Evolutionary conservation across 164 flowering plant genomes (phyloP), one percentile per base, ranked within the genome.

Genomic region (Stephania japonica): DNA sequence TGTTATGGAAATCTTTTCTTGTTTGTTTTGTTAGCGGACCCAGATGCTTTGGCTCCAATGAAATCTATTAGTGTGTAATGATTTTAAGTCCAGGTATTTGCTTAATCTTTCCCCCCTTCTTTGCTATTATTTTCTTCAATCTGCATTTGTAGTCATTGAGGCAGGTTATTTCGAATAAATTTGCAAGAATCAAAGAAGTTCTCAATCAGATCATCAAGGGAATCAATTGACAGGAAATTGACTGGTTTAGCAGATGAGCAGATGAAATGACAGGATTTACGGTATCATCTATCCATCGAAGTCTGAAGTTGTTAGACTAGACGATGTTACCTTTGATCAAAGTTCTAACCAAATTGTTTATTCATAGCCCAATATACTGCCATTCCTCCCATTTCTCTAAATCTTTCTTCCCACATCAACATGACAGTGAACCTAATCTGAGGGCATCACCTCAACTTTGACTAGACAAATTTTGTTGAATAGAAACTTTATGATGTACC

Each of bases 11-110:
- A 12, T 27, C 26, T 4, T 65, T 26, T n/a, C 18, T 27, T 66
- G 42, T 75, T 2, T 72, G 49, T 50, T 43, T 43, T 24, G 23
- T 63, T 42, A 38, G 32, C 87, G 88, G 96, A 93, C 65, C 41
- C 79, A 25, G 93, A 88, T 66, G 69, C 86, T 69, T 26, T 84
- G 65, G 80, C 88, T 25, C 75, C 90, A 0, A 56, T 85, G 67
- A 83, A 82, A 72, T 87, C 96, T 47, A 70, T 85, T 68, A 87
- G 82, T 76, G 94, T 81, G 81, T 87, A 16, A 78, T 70, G 71
- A 83, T 90, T 66, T 25, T 82, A 72, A 94, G 94, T 76, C 96
- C 97, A 42, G 92, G 97, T 94, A 88, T 78, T 10, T 69, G 64
- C 32, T 25, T 59, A 24, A 43, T 71, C 53, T 47, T 42, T 47